A percentile compares a stretch with the other conserved stretches of the same genome.
These are phyloP conservation scores for Alternaria tenuissima DNA, from an alignment of 2,329 filamentous ascomycete species.

Conservation along the genomic window DNA sequence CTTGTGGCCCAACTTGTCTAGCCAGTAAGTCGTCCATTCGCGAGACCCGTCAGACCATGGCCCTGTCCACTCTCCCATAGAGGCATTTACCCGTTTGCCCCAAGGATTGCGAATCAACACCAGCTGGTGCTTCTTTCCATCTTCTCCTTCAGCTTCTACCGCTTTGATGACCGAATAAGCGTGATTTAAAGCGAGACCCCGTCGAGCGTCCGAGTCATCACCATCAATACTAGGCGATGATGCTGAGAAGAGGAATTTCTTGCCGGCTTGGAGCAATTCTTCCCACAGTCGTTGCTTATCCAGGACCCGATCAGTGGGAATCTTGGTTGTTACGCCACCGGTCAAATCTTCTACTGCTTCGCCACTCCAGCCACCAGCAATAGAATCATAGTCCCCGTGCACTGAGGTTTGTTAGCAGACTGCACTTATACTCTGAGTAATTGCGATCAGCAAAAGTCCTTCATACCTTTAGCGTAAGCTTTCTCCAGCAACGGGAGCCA, in stretches of 20 bases:
- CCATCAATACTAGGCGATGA: slow-evolving; percentile 62
- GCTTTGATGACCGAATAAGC: slow-evolving; percentile 66
- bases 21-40: slow-evolving; percentile 83
- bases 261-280: slow-evolving; percentile 76
- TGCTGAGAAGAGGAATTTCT: slow-evolving; percentile 79
- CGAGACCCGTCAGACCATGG: slow-evolving; percentile 70
- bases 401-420: slow-evolving; percentile 50
- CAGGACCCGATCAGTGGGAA: slow-evolving; percentile 73
- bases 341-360: slow-evolving; percentile 65
- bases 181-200: slow-evolving; percentile 54
- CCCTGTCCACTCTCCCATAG: slow-evolving; percentile 21
- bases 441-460: background rate
- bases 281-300: slow-evolving; percentile 86
- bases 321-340: slow-evolving; percentile 73
- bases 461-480: slow-evolving; percentile 73
- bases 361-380: slow-evolving; percentile 72
- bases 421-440: background rate
- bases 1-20: slow-evolving; percentile 72
- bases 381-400: slow-evolving; percentile 78
- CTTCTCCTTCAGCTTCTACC: slow-evolving; percentile 60
- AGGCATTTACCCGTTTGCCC: slow-evolving; percentile 65
- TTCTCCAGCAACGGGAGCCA: slow-evolving; percentile 84
- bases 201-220: slow-evolving; percentile 65
- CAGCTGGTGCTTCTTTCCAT: slow-evolving; percentile 57
- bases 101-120: slow-evolving; percentile 77